These are phyloP conservation scores for Sarocladiaceae sp. DNA, from an alignment of 2,329 filamentous ascomycete species.

Conservation along the genomic window DNA sequence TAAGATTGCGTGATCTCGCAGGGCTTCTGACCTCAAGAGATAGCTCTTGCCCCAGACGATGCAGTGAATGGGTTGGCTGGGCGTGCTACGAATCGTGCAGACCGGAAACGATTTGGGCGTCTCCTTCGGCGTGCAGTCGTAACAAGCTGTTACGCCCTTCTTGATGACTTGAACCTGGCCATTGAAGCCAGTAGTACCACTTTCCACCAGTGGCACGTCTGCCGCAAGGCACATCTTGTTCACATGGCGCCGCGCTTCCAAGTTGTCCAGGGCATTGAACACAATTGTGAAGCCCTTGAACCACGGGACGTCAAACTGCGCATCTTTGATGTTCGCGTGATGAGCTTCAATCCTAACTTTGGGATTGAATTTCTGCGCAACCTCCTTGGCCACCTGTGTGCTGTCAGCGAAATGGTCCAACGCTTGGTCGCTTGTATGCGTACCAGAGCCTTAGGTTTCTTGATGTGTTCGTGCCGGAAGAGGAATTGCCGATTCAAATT, in stretches of 20 bases:
- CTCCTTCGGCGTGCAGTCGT: conserved; percentile 88
- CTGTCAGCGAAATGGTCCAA: conserved; percentile 16
- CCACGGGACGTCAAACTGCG: conserved; percentile 80
- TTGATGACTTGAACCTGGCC: conserved; percentile 97
- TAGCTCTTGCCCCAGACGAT: conserved; percentile 99
- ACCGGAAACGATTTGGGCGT: conserved; percentile 90
- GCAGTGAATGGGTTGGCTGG: conserved; percentile 94
- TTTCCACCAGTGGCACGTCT: conserved; percentile 86
- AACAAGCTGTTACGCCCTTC: conserved; percentile 87
- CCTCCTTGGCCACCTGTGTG: conserved; percentile 82
- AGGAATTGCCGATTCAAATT: conserved; percentile 98
- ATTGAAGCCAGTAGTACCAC: conserved; percentile 95
- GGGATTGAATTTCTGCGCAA: conserved; percentile 84
- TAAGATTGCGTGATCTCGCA: neutral
- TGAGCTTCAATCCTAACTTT: conserved; percentile 79
- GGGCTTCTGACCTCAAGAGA: conserved; percentile 60
- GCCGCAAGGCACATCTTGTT: conserved; percentile 96
- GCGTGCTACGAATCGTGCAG: conserved; percentile 94
- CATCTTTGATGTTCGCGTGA: conserved; percentile 92
- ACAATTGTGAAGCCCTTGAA: conserved; percentile 78
- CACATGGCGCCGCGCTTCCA: conserved; percentile 88
- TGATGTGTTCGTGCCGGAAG: conserved; percentile 94
- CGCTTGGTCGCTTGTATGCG: no score
- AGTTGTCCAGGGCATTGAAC: conserved; percentile 95
- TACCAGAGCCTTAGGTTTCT: conserved; percentile 91